phyloP scores from a whole-genome alignment of 179 eudicot species.

The Heliamphora pulchella region DNA sequence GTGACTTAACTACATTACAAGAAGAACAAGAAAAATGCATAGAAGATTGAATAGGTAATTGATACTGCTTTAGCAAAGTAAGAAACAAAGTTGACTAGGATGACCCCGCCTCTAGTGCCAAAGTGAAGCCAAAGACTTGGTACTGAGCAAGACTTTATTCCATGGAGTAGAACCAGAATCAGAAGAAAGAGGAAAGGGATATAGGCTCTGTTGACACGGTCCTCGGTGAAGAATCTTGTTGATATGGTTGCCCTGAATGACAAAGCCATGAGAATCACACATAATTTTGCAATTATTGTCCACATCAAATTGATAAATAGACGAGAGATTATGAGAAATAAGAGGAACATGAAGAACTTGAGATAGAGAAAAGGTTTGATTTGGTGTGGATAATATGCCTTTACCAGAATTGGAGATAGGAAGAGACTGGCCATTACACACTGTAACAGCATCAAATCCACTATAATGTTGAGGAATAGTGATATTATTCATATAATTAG shows the following conservation, averaged over 20 bases:
- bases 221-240: background rate
- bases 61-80: too few species aligned
- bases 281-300: background rate
- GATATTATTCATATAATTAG: background rate
- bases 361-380: background rate
- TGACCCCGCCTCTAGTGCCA: background rate
- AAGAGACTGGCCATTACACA: background rate
- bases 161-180: too few species aligned
- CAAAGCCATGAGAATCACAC: background rate
- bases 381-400: background rate
- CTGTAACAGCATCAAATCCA: background rate
- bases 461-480: background rate
- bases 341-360: background rate
- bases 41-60: too few species aligned
- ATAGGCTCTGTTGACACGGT: background rate
- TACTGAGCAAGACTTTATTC: too few species aligned
- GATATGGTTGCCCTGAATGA: background rate
- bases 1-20: too few species aligned
- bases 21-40: too few species aligned
- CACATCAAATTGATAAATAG: background rate
- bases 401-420: background rate
- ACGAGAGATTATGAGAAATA: background rate
- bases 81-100: too few species aligned
- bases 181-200: background rate
- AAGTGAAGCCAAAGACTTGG: too few species aligned